phyloP scores from a whole-genome alignment of 129 eudicot species.

The Lactuca sativa region DNA sequence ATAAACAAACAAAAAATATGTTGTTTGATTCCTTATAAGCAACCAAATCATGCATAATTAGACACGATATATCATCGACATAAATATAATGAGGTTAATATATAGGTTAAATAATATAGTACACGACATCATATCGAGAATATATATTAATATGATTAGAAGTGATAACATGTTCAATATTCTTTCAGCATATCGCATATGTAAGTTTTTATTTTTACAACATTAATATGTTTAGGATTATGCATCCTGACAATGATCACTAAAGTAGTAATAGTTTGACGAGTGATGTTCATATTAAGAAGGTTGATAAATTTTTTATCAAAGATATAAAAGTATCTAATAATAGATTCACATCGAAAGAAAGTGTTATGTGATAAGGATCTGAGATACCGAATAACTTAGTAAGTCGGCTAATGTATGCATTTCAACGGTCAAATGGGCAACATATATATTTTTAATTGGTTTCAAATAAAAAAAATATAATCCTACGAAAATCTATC shows the following conservation, averaged over 20 bases:
- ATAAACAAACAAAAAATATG: neutral
- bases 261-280: no score
- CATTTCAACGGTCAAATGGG: neutral
- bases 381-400: neutral
- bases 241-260: no score
- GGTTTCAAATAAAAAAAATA: neutral
- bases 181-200: no score
- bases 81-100: neutral
- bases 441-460: neutral
- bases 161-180: no score
- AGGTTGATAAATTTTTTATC: no score
- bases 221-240: no score
- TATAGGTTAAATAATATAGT: neutral
- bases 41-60: neutral
- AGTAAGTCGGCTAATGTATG: constrained; percentile 1
- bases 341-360: neutral
- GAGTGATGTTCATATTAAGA: no score
- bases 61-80: neutral
- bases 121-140: no score
- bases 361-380: neutral
- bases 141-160: no score
- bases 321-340: no score
- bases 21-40: neutral
- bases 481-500: neutral
- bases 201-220: no score